phyloP scores from a whole-genome alignment of 1,139 yeast species.

The Scheffersomyces quercinus region DNA sequence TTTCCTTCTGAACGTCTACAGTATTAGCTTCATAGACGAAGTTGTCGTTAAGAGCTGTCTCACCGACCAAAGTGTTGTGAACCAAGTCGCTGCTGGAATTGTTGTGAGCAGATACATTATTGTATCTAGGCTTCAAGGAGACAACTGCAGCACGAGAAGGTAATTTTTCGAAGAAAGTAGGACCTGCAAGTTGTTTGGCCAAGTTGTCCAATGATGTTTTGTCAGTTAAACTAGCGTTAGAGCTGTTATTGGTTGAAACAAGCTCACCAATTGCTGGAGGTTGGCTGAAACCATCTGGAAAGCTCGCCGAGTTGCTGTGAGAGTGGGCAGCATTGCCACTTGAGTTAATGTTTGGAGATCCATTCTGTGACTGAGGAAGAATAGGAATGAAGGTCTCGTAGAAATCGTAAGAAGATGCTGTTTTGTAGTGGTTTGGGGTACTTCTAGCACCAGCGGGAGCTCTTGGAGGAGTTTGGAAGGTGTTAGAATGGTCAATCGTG shows the following conservation, averaged over 20 bases:
- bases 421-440: conserved; percentile 12
- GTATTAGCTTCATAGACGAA: conserved; percentile 27
- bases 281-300: background rate
- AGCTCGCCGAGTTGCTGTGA: background rate
- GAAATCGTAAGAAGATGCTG: conserved; percentile 40
- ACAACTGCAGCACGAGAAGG: conserved; percentile 30
- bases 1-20: conserved; percentile 7
- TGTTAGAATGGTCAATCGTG: conserved; percentile 9
- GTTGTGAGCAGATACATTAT: conserved; percentile 13
- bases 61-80: conserved; percentile 17
- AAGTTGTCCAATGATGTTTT: conserved; percentile 35
- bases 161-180: conserved; percentile 39
- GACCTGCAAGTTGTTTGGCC: conserved; percentile 42
- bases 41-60: conserved; percentile 36
- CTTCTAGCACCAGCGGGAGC: conserved; percentile 4
- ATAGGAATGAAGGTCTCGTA: conserved; percentile 48
- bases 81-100: conserved; percentile 25
- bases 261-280: conserved; percentile 2
- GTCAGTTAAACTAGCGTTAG: background rate
- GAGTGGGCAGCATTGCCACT: background rate
- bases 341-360: background rate
- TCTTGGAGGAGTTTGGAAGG: conserved; percentile 3
- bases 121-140: conserved; percentile 3
- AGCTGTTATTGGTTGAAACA: conserved; percentile 4
- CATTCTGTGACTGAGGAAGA: conserved; percentile 17